Evolutionary conservation across 345 rosid genomes (phyloP), one percentile per base, ranked within the genome.

Genomic region (Sisymbrium irio): DNA sequence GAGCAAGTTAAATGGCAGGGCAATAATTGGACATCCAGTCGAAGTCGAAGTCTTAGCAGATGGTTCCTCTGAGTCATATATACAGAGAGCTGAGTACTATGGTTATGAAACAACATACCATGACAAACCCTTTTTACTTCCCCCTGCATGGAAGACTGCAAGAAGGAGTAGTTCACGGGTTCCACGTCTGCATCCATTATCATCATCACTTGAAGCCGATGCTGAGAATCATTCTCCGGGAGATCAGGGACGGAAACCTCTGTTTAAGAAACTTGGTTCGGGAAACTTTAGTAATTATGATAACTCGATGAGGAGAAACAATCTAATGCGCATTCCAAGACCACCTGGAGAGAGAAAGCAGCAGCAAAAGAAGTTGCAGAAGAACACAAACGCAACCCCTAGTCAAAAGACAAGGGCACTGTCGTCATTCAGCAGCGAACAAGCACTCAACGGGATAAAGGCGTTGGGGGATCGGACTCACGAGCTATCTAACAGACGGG

Each of bases 91-190:
- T 73, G 84, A 76, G 66, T 84, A 82, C 69, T 70, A 71, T 51
- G 73, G 85, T 32, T 76, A 80, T 62, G 90, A 81, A 74, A 77
- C 80, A 68, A 67, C 81, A 47, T 82, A 85, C 73, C 79, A 74
- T 63, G 89, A 83, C 56, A 87, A 83, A 62, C 75, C 62, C 62
- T 76, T 76, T 36, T 71, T 83, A 28, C 87, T 90, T 51, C 82
- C 89, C 57, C 84, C 89, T 22, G 90, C 93, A 5, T 90, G 99
- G 98, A 87, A 88, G 82, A 96, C 99, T 35, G 98, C 98, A 15
- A 85, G 93, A 72, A 85, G 99, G 72, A 89, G 89, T 37, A 92
- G 83, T 74, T 85, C 86, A 54, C 84, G 99, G 78, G 84, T 86
- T 49, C 98, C 91, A 33, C 93, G 97, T 46, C 81, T 87, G 33